phyloP scores from a whole-genome alignment of 768 basidiomycete genomes.

The Pleurotus citrinopileatus region DNA sequence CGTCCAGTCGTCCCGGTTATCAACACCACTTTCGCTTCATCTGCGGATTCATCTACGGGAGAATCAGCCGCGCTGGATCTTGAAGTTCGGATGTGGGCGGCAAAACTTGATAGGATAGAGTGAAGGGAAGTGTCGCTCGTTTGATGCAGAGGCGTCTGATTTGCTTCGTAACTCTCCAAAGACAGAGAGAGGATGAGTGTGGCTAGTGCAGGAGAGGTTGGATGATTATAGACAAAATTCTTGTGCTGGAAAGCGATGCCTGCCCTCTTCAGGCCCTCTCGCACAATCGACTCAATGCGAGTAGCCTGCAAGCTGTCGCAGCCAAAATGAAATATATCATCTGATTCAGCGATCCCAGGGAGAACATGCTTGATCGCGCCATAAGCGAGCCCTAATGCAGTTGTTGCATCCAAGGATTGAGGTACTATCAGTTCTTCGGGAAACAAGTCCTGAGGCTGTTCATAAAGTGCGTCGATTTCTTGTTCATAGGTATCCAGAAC shows the following conservation, averaged over 20 bases:
- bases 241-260: not conserved
- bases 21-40: constrained; percentile 21
- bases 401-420: not conserved
- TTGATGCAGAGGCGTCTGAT: constrained; percentile 7
- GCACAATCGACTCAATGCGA: not conserved
- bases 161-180: constrained; percentile 13
- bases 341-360: not conserved
- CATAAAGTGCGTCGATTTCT: constrained; percentile 31
- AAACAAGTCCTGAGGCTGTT: not conserved
- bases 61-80: not conserved
- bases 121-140: not conserved
- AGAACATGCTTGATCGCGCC: not conserved
- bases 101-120: not conserved
- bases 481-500: constrained; percentile 26
- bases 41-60: not conserved
- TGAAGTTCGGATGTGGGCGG: not conserved
- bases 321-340: not conserved
- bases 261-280: not conserved
- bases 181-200: constrained; percentile 16
- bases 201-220: constrained; percentile 23
- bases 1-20: constrained; percentile 39
- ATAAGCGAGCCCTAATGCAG: not conserved
- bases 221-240: constrained; percentile 26
- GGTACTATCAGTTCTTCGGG: not conserved
- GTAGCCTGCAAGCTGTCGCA: not conserved